phyloP scores from a whole-genome alignment of 345 rosid species.

The Eutrema heterophyllum region DNA sequence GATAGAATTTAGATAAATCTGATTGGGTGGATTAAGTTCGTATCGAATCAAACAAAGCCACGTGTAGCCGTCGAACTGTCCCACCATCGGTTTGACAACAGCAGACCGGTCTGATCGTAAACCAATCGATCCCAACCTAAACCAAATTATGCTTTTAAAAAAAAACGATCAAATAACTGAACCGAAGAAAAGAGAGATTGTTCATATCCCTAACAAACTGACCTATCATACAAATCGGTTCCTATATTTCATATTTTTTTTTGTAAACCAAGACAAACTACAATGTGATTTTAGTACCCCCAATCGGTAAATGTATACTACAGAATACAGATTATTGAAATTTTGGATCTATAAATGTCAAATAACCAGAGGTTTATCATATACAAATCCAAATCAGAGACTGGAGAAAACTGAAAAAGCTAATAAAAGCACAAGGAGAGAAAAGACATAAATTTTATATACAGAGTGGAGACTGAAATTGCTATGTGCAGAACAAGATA shows the following conservation, averaged over 20 bases:
- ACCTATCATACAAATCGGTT: background rate
- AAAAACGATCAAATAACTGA: too few species aligned
- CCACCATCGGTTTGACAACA: background rate
- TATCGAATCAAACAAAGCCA: background rate
- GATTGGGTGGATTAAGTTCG: background rate
- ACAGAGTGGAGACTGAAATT: background rate
- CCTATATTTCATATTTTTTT: background rate
- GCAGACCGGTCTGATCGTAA: too few species aligned
- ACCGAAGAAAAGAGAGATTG: too few species aligned
- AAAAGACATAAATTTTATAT: background rate
- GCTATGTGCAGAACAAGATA: constrained; percentile 10
- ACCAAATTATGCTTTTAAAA: too few species aligned
- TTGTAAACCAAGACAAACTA: background rate
- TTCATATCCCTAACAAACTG: too few species aligned
- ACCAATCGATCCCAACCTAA: too few species aligned
- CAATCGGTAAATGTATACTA: background rate
- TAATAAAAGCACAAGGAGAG: background rate
- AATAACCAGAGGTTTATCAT: background rate
- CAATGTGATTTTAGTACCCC: background rate
- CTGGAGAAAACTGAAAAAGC: background rate
- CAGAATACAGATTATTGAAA: background rate
- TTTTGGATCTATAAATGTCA: background rate
- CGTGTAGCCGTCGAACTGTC: background rate
- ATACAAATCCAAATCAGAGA: constrained; percentile 15
- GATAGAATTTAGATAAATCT: constrained; percentile 3